A percentile compares a stretch with the other conserved stretches of the same genome.
phyloP scores from a whole-genome alignment of 75 land plant species.

The Pseudotsuga menziesii region DNA sequence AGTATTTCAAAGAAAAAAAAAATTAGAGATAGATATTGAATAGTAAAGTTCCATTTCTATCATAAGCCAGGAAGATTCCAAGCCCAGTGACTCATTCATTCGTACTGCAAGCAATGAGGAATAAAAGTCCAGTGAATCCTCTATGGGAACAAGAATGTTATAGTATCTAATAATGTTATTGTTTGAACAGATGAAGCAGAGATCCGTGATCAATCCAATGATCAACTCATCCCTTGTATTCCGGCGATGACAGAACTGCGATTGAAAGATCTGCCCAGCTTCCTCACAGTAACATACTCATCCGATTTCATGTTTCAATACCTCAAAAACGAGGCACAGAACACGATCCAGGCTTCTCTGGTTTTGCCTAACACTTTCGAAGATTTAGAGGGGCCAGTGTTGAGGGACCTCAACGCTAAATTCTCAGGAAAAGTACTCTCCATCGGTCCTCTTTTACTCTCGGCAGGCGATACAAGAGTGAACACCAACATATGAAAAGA shows the following conservation, averaged over 20 bases:
- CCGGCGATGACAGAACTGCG: constrained; percentile 14
- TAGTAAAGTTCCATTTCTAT: no score
- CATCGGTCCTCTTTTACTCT: constrained; percentile 7
- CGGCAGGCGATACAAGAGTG: background rate
- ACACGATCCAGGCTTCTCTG: background rate
- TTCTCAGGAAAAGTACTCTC: background rate
- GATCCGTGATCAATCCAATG: background rate
- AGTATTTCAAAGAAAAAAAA: no score
- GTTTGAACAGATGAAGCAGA: background rate
- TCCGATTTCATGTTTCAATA: constrained; percentile 16
- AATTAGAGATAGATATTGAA: no score
- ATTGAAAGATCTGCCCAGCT: constrained; percentile 17
- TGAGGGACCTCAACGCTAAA: background rate
- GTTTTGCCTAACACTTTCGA: constrained; percentile 15
- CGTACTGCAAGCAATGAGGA: no score
- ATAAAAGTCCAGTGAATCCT: no score
- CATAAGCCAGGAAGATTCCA: no score
- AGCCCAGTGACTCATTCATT: no score
- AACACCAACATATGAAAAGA: constrained; percentile 12
- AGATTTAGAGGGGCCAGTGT: constrained; percentile 7
- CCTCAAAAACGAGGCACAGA: background rate
- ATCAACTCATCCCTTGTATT: constrained; percentile 8
- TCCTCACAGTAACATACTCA: constrained; percentile 6
- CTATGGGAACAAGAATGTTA: no score
- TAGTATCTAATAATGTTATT: no score